Conservation (phyloP, 768 basidiomycete genomes). For the Mycena latifolia region DNA sequence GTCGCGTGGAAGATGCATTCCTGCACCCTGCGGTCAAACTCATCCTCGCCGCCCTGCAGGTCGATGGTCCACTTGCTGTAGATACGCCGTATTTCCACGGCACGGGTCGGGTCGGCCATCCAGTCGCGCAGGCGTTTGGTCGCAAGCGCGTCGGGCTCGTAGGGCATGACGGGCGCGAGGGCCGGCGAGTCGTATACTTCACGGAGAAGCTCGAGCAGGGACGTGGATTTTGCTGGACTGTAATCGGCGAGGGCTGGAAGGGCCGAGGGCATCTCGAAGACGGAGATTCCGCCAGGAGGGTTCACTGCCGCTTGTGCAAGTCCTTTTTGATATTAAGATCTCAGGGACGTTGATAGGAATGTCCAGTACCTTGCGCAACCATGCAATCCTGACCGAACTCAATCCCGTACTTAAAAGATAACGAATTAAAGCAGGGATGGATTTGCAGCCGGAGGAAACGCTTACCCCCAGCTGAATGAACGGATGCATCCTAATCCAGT, state of each 20-base stretch:
- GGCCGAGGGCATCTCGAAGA: slow-evolving; percentile 1
- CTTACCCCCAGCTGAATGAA: slow-evolving; percentile 25
- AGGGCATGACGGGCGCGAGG: slow-evolving; percentile 13
- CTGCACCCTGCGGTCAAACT: not conserved
- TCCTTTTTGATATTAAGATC: not conserved
- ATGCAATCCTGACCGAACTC: slow-evolving; percentile 27
- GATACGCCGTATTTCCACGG: slow-evolving; percentile 8
- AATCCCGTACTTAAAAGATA: slow-evolving; percentile 1
- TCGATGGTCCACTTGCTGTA: slow-evolving; percentile 20
- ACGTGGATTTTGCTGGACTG: not conserved
- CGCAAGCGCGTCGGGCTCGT: not conserved
- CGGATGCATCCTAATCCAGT: slow-evolving; percentile 7
- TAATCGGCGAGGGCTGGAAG: not conserved
- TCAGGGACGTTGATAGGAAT: too few relatives aligned
- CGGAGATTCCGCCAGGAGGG: not conserved
- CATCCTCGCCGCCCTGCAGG: slow-evolving; percentile 4
- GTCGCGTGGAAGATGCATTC: slow-evolving; percentile 17
- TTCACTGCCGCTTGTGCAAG: slow-evolving; percentile 20
- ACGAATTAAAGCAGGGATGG: not conserved
- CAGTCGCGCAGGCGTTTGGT: slow-evolving; percentile 10
- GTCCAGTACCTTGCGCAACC: slow-evolving; percentile 23
- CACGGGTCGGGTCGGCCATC: slow-evolving; percentile 15
- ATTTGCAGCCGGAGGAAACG: not conserved
- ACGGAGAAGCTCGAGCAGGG: slow-evolving; percentile 15
- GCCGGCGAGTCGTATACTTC: slow-evolving; percentile 20